Percentiles rank a stretch among this genome's conserved stretches.
Evolutionary conservation across 116 monocot genomes (phyloP).

Genomic region (Posidonia oceanica): DNA sequence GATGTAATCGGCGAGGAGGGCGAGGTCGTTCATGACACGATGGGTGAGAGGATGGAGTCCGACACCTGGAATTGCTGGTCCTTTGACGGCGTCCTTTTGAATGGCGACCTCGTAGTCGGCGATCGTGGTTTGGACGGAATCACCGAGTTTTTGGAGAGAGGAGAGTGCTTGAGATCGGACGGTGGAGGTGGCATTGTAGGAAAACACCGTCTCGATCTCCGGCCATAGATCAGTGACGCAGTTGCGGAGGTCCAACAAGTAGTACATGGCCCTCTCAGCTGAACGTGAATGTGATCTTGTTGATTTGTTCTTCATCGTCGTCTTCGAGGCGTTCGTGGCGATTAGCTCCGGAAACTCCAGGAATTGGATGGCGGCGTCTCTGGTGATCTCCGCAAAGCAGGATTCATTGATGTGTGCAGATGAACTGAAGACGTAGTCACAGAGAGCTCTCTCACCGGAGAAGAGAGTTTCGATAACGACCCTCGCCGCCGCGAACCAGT

Average conservation of each 20-base stretch:
- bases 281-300: conserved; percentile 47
- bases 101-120: conserved; percentile 47
- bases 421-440: conserved; percentile 34
- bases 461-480: conserved; percentile 28
- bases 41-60: conserved; percentile 45
- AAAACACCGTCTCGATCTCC: conserved; percentile 39
- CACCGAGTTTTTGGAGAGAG: conserved; percentile 18
- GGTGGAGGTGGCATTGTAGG: conserved; percentile 21
- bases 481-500: conserved; percentile 30
- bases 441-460: conserved; percentile 39
- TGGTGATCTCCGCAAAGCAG: conserved; percentile 34
- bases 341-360: conserved; percentile 41
- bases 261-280: conserved; percentile 22
- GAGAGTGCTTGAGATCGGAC: conserved; percentile 4
- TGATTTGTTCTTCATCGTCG: conserved; percentile 17
- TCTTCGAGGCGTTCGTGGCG: background rate
- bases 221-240: too few relatives aligned
- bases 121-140: conserved; percentile 25
- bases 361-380: conserved; percentile 28
- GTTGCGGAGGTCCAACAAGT: conserved; percentile 4
- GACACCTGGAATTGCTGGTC: conserved; percentile 20
- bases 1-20: conserved; percentile 38
- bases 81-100: conserved; percentile 29
- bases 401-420: conserved; percentile 30
- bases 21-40: conserved; percentile 46